Evolutionary conservation across 805 yeast genomes (phyloP).

Genomic region (Candida parachauliodes): DNA sequence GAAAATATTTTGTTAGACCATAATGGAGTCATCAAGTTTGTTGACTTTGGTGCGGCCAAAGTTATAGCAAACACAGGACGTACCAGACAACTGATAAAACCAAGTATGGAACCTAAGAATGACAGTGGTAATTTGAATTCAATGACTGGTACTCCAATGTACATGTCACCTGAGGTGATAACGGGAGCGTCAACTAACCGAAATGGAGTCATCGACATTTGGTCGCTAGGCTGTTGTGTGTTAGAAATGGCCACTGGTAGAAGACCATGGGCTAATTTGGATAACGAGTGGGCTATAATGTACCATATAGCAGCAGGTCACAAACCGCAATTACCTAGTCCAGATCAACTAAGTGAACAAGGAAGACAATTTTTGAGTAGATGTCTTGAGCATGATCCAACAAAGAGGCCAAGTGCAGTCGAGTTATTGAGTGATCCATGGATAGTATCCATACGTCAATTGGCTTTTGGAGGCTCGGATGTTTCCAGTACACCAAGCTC

Average conservation of each 20-base stretch:
- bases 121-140: constrained; percentile 35
- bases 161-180: constrained; percentile 96
- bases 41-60: constrained; percentile 97
- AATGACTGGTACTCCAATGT: constrained; percentile 96
- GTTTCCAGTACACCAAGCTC: constrained; percentile 35
- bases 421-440: constrained; percentile 87
- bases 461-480: constrained; percentile 53
- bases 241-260: constrained; percentile 96
- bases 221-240: constrained; percentile 97
- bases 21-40: constrained; percentile 90
- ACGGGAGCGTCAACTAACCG: constrained; percentile 65
- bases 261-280: constrained; percentile 94
- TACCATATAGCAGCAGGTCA: constrained; percentile 96
- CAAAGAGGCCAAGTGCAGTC: constrained; percentile 74
- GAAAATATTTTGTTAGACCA: constrained; percentile 88
- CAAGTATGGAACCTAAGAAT: not conserved
- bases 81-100: constrained; percentile 21
- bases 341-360: constrained; percentile 69
- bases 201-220: constrained; percentile 75
- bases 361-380: constrained; percentile 71
- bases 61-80: constrained; percentile 66
- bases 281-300: constrained; percentile 98
- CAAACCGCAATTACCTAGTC: constrained; percentile 76
- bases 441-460: constrained; percentile 68
- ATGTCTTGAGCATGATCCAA: constrained; percentile 82